Evolutionary conservation across 768 basidiomycete species (phyloP).

Genomic region (Mycena crocata): DNA sequence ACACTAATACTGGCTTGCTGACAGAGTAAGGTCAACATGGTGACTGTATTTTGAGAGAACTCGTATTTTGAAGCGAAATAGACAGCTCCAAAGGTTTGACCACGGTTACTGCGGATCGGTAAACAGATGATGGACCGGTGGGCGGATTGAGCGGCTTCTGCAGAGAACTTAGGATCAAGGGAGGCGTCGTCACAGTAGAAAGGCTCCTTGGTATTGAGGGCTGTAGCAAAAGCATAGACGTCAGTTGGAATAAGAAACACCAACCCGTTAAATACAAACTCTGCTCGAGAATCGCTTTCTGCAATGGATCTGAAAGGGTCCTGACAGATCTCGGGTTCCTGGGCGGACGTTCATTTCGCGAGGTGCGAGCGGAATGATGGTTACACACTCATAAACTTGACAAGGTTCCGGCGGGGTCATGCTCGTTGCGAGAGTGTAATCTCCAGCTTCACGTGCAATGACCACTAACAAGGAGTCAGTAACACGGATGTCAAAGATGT

Average conservation of each 20-base stretch:
- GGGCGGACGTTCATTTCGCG: constrained; percentile 12
- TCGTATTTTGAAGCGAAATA: constrained; percentile 75
- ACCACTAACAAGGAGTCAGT: constrained; percentile 55
- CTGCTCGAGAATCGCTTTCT: constrained; percentile 75
- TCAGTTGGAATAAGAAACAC: neutral
- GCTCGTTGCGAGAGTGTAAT: constrained; percentile 77
- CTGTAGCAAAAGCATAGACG: constrained; percentile 44
- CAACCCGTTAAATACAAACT: constrained; percentile 52
- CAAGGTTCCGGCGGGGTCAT: constrained; percentile 69
- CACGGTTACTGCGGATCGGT: constrained; percentile 80
- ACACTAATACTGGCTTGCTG: constrained; percentile 84
- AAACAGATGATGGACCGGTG: constrained; percentile 75
- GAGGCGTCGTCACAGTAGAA: constrained; percentile 71
- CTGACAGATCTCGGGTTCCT: constrained; percentile 74
- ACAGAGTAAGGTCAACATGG: constrained; percentile 71
- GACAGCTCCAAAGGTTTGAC: constrained; percentile 79
- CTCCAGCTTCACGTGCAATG: constrained; percentile 75
- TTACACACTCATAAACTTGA: constrained; percentile 74
- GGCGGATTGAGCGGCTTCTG: constrained; percentile 71
- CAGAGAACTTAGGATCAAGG: constrained; percentile 73
- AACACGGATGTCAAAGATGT: neutral
- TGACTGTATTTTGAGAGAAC: constrained; percentile 70
- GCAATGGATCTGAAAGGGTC: constrained; percentile 68
- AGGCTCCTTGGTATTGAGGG: constrained; percentile 73
- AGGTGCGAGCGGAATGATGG: neutral